Evolutionary conservation across 2,329 filamentous ascomycete genomes (phyloP).

Genomic region (Neoarthrinium moseri): DNA sequence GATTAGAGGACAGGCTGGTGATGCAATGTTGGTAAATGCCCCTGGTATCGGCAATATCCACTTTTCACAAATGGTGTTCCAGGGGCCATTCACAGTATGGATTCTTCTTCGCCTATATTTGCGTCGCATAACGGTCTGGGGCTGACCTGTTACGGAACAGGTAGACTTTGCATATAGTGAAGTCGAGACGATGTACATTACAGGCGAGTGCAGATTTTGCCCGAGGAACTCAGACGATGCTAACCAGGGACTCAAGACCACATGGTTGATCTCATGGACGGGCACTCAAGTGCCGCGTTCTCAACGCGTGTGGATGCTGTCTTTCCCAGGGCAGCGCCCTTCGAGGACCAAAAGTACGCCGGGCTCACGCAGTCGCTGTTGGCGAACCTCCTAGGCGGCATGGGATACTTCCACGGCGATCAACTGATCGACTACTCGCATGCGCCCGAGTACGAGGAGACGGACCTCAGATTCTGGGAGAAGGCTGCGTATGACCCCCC

Average conservation of each 20-base stretch:
- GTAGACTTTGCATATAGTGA: too few species aligned
- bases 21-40: conserved; percentile 52
- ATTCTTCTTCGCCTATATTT: too few species aligned
- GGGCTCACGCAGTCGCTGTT: conserved; percentile 83
- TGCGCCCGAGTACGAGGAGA: conserved; percentile 84
- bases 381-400: conserved; percentile 85
- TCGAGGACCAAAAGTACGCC: conserved; percentile 66
- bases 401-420: conserved; percentile 88
- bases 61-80: conserved; percentile 64
- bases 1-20: conserved; percentile 57
- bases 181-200: too few species aligned
- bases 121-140: too few species aligned
- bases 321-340: conserved; percentile 72
- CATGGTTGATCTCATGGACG: too few species aligned
- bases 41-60: conserved; percentile 61
- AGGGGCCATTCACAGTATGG: conserved; percentile 49
- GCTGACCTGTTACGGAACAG: too few species aligned
- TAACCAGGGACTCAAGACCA: too few species aligned
- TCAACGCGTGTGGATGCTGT: conserved; percentile 34
- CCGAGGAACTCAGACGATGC: too few species aligned
- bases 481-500: conserved; percentile 57
- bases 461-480: conserved; percentile 89
- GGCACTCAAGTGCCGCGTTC: neutral
- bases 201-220: too few species aligned
- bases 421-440: conserved; percentile 83